phyloP scores from a whole-genome alignment of 208 protist species.

The Crithidia brevicula region DNA sequence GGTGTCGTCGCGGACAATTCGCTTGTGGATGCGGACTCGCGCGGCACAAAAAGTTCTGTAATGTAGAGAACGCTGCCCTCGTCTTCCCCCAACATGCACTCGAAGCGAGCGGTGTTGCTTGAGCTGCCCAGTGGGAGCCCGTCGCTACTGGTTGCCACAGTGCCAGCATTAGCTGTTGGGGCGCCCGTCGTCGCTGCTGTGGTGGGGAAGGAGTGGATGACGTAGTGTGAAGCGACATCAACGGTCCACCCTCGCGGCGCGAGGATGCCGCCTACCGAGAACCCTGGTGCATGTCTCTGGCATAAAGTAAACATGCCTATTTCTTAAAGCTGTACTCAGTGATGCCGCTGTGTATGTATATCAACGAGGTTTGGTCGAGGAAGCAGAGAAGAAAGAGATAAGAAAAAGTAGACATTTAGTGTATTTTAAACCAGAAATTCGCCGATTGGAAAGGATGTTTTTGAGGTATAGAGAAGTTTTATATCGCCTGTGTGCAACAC shows the following conservation, averaged over 20 bases:
- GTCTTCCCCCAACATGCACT: slow-evolving; percentile 27
- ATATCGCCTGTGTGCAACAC: too few species aligned
- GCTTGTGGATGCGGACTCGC: neutral
- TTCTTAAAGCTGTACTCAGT: neutral
- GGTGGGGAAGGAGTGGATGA: slow-evolving; percentile 14
- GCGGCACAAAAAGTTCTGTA: slow-evolving; percentile 62
- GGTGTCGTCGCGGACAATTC: neutral
- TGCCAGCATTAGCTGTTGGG: neutral
- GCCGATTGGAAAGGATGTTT: too few species aligned
- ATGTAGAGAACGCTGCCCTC: slow-evolving; percentile 45
- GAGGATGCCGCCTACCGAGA: slow-evolving; percentile 58
- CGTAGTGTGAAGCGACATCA: slow-evolving; percentile 55
- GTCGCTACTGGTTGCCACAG: neutral
- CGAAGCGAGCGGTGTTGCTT: slow-evolving; percentile 58
- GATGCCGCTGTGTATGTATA: neutral
- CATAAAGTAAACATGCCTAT: slow-evolving; percentile 36
- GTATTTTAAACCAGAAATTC: too few species aligned
- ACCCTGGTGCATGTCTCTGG: slow-evolving; percentile 40
- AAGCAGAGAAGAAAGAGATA: slow-evolving; percentile 2
- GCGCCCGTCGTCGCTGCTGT: slow-evolving; percentile 9
- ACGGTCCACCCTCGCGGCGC: slow-evolving; percentile 59
- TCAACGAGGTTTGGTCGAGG: neutral
- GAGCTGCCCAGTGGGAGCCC: slow-evolving; percentile 19
- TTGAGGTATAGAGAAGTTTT: too few species aligned
- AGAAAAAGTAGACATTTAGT: too few species aligned